Evolutionary conservation across 371 early-diverging fungal species (phyloP).

Genomic region (Phascolomyces articulosus): DNA sequence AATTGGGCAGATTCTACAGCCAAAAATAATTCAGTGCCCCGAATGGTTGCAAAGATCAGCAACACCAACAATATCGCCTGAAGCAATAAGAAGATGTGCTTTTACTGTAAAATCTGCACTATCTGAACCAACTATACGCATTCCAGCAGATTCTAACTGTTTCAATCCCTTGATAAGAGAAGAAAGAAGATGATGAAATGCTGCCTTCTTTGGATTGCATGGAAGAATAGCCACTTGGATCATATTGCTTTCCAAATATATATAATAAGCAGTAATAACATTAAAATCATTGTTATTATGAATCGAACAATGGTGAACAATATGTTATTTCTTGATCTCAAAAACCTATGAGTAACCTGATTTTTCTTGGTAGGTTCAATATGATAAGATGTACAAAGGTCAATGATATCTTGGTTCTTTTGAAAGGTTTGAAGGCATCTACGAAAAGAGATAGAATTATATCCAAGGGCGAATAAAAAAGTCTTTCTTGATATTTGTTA

Average conservation of each 20-base stretch:
- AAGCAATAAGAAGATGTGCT: neutral
- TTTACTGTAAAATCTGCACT: neutral
- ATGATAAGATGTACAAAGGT: slow-evolving; percentile 12
- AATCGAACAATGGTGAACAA: neutral
- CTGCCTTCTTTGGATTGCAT: neutral
- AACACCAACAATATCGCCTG: neutral
- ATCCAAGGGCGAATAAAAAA: slow-evolving; percentile 1
- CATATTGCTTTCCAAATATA: slow-evolving; percentile 11
- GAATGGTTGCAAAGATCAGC: neutral
- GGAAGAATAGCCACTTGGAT: slow-evolving; percentile 12
- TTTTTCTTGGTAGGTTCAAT: slow-evolving; percentile 1
- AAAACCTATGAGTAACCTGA: slow-evolving; percentile 1
- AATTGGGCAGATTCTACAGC: neutral
- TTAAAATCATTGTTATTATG: neutral
- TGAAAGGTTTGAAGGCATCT: slow-evolving; percentile 13
- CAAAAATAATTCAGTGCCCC: neutral
- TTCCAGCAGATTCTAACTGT: neutral
- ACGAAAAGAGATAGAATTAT: slow-evolving; percentile 7
- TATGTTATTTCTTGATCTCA: neutral
- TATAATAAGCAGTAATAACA: neutral
- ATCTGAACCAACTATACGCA: neutral
- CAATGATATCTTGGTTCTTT: neutral
- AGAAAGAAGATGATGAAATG: neutral
- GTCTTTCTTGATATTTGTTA: neutral
- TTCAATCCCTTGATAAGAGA: neutral